Conservation (phyloP, 176 grass and related monocot genomes). For the Guadua angustifolia region DNA sequence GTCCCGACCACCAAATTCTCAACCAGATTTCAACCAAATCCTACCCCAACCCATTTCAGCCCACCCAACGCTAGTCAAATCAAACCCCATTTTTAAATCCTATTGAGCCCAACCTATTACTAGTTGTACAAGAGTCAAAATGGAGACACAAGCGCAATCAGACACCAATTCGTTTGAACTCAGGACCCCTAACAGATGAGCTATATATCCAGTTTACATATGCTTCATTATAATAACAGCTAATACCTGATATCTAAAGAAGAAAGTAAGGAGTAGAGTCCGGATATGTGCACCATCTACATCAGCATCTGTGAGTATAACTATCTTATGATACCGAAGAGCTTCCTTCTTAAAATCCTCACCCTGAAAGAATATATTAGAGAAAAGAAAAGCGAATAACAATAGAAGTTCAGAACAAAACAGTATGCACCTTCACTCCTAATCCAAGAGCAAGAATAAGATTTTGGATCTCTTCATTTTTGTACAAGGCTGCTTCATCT, state of each 20-base stretch:
- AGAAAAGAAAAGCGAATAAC: conserved; percentile 3
- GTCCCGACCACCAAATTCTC: neutral
- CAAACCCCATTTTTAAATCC: neutral
- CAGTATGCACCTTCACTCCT: conserved; percentile 78
- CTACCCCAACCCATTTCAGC: conserved; percentile 13
- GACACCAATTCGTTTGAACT: neutral
- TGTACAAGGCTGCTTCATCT: conserved; percentile 99
- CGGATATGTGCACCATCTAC: conserved; percentile 97
- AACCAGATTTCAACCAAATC: conserved; percentile 19
- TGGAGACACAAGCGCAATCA: conserved; percentile 4
- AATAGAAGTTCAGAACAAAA: conserved; percentile 23
- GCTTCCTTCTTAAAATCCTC: conserved; percentile 99
- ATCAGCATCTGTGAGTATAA: conserved; percentile 97
- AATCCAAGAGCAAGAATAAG: conserved; percentile 92
- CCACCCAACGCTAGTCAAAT: neutral
- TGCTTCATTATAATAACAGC: conserved; percentile 19
- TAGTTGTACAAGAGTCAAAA: neutral
- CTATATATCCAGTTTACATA: conserved; percentile 10
- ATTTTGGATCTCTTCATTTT: conserved; percentile 98
- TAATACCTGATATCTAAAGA: conserved; percentile 97
- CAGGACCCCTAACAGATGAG: conserved; percentile 11
- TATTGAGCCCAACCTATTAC: neutral
- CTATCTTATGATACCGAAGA: conserved; percentile 95
- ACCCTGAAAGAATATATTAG: conserved; percentile 72
- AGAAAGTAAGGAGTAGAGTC: conserved; percentile 96